Evolutionary conservation across 805 yeast genomes (phyloP), one percentile per base, ranked within the genome.

Genomic region (Yarrowia hollandica): DNA sequence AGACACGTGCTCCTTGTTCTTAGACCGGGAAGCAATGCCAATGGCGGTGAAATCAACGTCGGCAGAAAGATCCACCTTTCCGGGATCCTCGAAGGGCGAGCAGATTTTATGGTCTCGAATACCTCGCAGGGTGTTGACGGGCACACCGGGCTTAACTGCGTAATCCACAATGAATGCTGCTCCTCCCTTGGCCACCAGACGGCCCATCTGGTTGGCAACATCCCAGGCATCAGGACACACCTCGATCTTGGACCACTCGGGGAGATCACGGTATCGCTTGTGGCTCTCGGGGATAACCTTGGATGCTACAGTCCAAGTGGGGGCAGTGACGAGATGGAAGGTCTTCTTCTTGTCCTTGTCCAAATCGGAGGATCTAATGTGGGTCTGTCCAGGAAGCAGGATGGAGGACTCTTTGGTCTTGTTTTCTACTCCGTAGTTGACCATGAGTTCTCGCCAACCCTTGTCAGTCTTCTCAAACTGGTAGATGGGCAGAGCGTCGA

Each of bases 401-500:
- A 65, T 60, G 2, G 64, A 58, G 18, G 69, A 58, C 25, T 55
- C 34, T 25, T 54, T 44, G 44, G 37, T 41, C 22, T 26, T 38
- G 35, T 64, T 68, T 6, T 72, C 68, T 4, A 64, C 62, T 5
- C 68, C 62, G 61, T 68, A 80, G 68, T 86, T 92, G 28, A 89
- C 94, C 35, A 86, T 64, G 21, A 81, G 75, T 67, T 89, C 96
- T 64, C 91, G 75, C 96, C 96, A 89, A 0, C 92, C 92, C 14
- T 82, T 71, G 15, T 76, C 74, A 0, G 85, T 82, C 37, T 68
- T 64, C 57, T 79, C 77, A 67, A 86, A 88, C 63, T 84, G 80
- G 63, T 85, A 83, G 21, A 89, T 83, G 0, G 96, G 96, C 60
- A 89, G 73, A 0, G 96, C 96, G 71, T 89, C 96, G 67, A 85